phyloP scores from a whole-genome alignment of 306 rosid species.

The Rosa lucieae region DNA sequence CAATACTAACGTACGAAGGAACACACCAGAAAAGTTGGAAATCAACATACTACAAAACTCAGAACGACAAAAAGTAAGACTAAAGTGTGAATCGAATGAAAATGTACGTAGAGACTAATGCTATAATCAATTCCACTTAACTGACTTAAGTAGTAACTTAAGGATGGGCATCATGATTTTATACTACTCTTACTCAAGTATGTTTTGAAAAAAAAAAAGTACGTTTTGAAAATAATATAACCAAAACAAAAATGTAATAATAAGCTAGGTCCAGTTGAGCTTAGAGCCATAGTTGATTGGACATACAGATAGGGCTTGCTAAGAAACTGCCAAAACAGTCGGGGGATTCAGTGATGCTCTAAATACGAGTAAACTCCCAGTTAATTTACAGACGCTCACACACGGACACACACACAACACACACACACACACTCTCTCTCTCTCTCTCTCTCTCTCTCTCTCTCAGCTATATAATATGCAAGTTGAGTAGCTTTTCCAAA shows the following conservation, averaged over 20 bases:
- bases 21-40: background rate
- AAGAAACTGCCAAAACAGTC: slow-evolving; percentile 21
- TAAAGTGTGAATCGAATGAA: background rate
- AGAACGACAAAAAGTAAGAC: background rate
- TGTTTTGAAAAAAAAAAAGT: background rate
- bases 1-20: too few relatives aligned
- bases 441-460: slow-evolving; percentile 5
- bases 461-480: background rate
- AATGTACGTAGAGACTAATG: background rate
- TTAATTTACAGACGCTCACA: background rate
- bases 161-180: background rate
- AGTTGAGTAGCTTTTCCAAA: background rate
- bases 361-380: slow-evolving; percentile 32
- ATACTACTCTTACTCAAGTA: background rate
- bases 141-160: background rate
- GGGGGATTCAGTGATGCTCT: slow-evolving; percentile 1
- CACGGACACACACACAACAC: too few relatives aligned
- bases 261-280: background rate
- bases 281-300: slow-evolving; percentile 11
- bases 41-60: background rate
- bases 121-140: background rate
- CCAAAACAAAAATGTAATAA: slow-evolving; percentile 14
- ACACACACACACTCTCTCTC: background rate
- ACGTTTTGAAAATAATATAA: background rate
- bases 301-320: background rate